Conservation (phyloP, 1,139 yeast genomes). For the Sugiyamaella pinicola region DNA sequence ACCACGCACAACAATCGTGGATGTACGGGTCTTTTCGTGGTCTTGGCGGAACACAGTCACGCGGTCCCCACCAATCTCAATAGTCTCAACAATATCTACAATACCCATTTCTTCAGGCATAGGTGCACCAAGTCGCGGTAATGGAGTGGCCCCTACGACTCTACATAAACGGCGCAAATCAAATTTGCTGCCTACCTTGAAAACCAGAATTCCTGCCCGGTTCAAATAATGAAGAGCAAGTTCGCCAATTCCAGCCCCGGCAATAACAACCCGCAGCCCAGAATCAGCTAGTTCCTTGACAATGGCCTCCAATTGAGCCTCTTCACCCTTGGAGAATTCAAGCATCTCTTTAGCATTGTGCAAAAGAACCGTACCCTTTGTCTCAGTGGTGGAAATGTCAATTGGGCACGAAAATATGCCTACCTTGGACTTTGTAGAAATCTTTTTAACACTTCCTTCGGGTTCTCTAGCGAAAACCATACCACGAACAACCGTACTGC, state of each 20-base stretch:
- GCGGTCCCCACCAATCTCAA: slow-evolving; percentile 96
- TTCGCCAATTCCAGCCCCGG: slow-evolving; percentile 93
- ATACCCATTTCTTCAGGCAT: slow-evolving; percentile 92
- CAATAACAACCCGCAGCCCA: slow-evolving; percentile 85
- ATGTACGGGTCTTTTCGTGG: slow-evolving; percentile 58
- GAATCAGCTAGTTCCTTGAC: slow-evolving; percentile 81
- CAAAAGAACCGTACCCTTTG: slow-evolving; percentile 92
- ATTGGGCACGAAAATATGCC: slow-evolving; percentile 93
- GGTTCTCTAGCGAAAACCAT: slow-evolving; percentile 99
- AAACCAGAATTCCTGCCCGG: slow-evolving; percentile 78
- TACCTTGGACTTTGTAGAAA: slow-evolving; percentile 68
- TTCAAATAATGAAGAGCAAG: slow-evolving; percentile 90
- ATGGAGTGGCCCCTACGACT: slow-evolving; percentile 96
- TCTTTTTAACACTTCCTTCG: slow-evolving; percentile 79
- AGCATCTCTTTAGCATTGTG: slow-evolving; percentile 97
- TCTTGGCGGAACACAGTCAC: slow-evolving; percentile 92
- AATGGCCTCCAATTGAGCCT: slow-evolving; percentile 84
- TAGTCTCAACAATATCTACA: slow-evolving; percentile 84
- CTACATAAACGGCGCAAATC: slow-evolving; percentile 92
- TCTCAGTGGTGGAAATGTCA: slow-evolving; percentile 92
- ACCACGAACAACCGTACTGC: slow-evolving; percentile 84
- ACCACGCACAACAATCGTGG: slow-evolving; percentile 92
- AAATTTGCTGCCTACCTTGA: slow-evolving; percentile 90
- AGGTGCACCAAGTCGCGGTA: slow-evolving; percentile 94
- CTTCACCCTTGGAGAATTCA: slow-evolving; percentile 95